Evolutionary conservation across 371 early-diverging fungal genomes (phyloP), one percentile per base, ranked within the genome.

Genomic region (Mucor piriformis): DNA sequence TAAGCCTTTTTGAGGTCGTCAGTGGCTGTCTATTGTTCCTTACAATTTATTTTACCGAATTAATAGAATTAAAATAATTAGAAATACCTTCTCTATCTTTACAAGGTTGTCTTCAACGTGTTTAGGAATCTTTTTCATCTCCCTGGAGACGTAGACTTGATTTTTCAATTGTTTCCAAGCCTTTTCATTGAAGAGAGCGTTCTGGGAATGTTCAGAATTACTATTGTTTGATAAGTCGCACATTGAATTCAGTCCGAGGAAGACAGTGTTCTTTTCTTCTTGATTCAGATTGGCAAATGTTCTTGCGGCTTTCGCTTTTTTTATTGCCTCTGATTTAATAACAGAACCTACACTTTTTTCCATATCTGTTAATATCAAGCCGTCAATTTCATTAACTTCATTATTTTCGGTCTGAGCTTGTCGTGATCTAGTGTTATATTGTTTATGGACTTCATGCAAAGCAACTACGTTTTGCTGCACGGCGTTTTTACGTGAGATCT

Each of bases 231-330:
- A 44, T 15, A 53, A 25, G 25, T 38, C 53, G 20, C 18, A 18
- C 2, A 53, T 40, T 13, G 40, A 53, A 53, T 53, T 37, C 23
- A 53, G 54, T 23, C 54, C 54, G 24, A 53, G 40, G 40, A 37
- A 35, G 38, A 53, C 29, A 40, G 13, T 53, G 21, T 40, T 25
- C 40, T 53, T 43, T 43, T 54, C 27, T 40, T 43, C 44, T 13
- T 43, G 21, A 43, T 40, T 13, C 37, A 54, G 29, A 40, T 54
- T 32, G 16, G 13, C 54, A n/a, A 18, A 54, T 13, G 38, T 24
- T 43, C n/a, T 43, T n/a, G 16, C 54, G 37, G 29, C 23, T 40
- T 54, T 43, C 40, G 42, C 42, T 44, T 23, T 29, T 29, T 29
- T 29, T 29, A 29, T 29, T 7, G 29, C 29, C 7, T 29, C 29